Evolutionary conservation across 2,329 filamentous ascomycete species (phyloP).

Genomic region (Ceratocystis eucalypticola): DNA sequence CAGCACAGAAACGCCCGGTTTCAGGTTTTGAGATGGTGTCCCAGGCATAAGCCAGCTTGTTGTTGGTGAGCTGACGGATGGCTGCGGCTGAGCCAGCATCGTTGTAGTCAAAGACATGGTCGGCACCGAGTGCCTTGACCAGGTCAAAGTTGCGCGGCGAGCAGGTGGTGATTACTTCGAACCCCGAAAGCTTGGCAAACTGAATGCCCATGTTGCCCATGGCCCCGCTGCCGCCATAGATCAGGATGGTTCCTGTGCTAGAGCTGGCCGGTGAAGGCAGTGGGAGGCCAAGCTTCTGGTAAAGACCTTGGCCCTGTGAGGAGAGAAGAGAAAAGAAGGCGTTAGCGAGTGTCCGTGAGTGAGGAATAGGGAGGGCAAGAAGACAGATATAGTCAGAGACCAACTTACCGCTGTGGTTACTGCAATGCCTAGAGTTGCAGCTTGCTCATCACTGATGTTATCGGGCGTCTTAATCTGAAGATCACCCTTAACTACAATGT

Average conservation of each 20-base stretch:
- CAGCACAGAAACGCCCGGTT: constrained; percentile 25
- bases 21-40: constrained; percentile 21
- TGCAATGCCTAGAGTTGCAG: constrained; percentile 33
- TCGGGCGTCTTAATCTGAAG: constrained; percentile 34
- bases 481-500: constrained; percentile 29
- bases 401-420: constrained; percentile 30
- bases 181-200: constrained; percentile 28
- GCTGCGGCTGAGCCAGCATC: constrained; percentile 21
- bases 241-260: constrained; percentile 26
- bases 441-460: constrained; percentile 34
- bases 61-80: constrained; percentile 23
- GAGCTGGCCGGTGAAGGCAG: constrained; percentile 32
- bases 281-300: constrained; percentile 33
- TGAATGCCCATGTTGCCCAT: constrained; percentile 38
- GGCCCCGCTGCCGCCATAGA: constrained; percentile 37
- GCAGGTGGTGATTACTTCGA: constrained; percentile 28
- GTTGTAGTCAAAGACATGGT: constrained; percentile 35
- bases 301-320: constrained; percentile 35
- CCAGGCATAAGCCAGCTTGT: constrained; percentile 23
- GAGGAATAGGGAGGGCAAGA: neutral
- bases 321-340: constrained; percentile 18
- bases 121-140: constrained; percentile 33
- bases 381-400: neutral
- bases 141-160: constrained; percentile 30
- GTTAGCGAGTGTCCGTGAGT: constrained; percentile 21